phyloP scores from a whole-genome alignment of 2,329 filamentous ascomycete genomes.

The Plenodomus tracheiphilus region DNA sequence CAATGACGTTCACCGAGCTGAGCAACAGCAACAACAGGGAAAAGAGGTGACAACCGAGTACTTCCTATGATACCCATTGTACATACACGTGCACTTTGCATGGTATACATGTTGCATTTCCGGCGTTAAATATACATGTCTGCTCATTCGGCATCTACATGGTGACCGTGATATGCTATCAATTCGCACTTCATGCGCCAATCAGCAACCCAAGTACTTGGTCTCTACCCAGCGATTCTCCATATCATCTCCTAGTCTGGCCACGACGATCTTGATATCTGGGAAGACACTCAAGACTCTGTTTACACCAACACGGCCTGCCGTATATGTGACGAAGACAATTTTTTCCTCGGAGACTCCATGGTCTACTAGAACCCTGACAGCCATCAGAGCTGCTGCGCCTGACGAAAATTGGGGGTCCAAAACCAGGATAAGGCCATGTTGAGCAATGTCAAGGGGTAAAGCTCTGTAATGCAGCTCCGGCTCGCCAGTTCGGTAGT shows the following conservation, averaged over 20 bases:
- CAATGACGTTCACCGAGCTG: constrained; percentile 82
- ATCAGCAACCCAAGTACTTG: constrained; percentile 83
- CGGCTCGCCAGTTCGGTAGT: constrained; percentile 71
- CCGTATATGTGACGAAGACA: constrained; percentile 90
- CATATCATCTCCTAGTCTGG: constrained; percentile 76
- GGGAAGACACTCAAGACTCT: constrained; percentile 88
- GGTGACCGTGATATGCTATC: not conserved
- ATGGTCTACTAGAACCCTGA: constrained; percentile 93
- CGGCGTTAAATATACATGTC: constrained; percentile 14
- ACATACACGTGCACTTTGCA: constrained; percentile 15
- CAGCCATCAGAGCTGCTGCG: constrained; percentile 85
- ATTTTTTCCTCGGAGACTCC: constrained; percentile 83
- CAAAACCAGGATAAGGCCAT: constrained; percentile 81
- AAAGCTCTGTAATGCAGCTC: constrained; percentile 89
- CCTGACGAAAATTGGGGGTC: constrained; percentile 96
- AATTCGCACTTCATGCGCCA: not conserved
- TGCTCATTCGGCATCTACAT: not conserved
- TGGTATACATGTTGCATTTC: constrained; percentile 18
- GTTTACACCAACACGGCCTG: constrained; percentile 81
- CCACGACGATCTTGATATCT: constrained; percentile 81
- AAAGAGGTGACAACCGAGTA: constrained; percentile 72
- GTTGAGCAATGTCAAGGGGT: constrained; percentile 68
- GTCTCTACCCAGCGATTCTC: constrained; percentile 90
- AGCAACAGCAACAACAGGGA: constrained; percentile 76
- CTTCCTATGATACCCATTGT: constrained; percentile 59